Conservation (phyloP, 495 filamentous ascomycete genomes). For the Amphirosellinia nigrospora region DNA sequence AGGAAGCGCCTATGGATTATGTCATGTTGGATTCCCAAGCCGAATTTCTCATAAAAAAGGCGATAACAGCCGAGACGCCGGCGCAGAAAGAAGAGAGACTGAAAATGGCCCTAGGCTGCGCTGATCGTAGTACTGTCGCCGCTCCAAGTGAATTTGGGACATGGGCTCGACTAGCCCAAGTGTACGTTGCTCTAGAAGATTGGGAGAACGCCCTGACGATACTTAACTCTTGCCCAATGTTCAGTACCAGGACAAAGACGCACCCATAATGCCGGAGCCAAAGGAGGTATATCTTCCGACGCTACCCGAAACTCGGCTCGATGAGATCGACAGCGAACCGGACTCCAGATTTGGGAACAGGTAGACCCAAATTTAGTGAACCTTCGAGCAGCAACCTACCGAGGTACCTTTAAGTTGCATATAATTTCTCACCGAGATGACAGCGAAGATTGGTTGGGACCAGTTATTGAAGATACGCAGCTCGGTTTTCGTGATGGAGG, state of each 20-base stretch:
- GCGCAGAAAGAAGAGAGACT: constrained; percentile 63
- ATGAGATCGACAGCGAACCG: constrained; percentile 91
- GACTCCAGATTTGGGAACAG: constrained; percentile 80
- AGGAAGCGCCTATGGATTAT: constrained; percentile 94
- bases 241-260: constrained; percentile 98
- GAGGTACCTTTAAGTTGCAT: constrained; percentile 96
- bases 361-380: constrained; percentile 88
- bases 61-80: constrained; percentile 53
- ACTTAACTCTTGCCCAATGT: constrained; percentile 99
- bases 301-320: constrained; percentile 85
- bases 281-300: constrained; percentile 84
- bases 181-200: constrained; percentile 89
- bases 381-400: constrained; percentile 84
- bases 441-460: constrained; percentile 96
- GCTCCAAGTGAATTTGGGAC: constrained; percentile 97
- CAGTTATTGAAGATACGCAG: constrained; percentile 90
- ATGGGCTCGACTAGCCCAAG: constrained; percentile 91
- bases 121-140: constrained; percentile 89
- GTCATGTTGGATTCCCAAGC: constrained; percentile 92
- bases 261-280: constrained; percentile 90
- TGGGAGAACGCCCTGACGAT: constrained; percentile 94
- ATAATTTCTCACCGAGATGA: constrained; percentile 92
- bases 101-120: constrained; percentile 86
- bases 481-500: constrained; percentile 99
- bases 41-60: constrained; percentile 88